Conservation (phyloP, 139 green algal species). For the Tetradesmus lagerheimii region DNA sequence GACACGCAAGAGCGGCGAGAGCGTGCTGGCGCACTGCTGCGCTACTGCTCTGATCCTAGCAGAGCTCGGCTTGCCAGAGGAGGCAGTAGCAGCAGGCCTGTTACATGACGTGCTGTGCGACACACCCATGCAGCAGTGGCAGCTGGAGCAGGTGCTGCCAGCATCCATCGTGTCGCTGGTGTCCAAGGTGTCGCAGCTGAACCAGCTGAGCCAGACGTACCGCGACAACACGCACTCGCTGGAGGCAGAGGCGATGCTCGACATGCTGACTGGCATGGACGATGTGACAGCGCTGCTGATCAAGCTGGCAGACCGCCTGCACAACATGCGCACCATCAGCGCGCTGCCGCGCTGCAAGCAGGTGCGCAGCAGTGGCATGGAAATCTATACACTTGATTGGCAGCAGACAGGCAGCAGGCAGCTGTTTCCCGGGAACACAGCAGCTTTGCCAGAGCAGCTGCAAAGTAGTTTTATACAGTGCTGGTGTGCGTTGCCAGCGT, state of each 20-base stretch:
- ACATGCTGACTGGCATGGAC: conserved; percentile 49
- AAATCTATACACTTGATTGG: too few relatives aligned
- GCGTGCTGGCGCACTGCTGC: conserved; percentile 63
- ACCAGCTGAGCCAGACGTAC: conserved; percentile 63
- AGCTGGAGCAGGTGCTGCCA: conserved; percentile 57
- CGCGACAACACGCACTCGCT: conserved; percentile 49
- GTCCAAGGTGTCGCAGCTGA: conserved; percentile 61
- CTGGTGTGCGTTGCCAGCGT: too few relatives aligned
- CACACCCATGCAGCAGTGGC: conserved; percentile 54
- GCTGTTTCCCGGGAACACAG: background rate
- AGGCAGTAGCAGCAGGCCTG: conserved; percentile 70
- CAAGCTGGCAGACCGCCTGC: conserved; percentile 85
- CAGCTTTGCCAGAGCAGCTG: background rate
- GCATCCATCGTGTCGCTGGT: conserved; percentile 59
- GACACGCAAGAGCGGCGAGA: conserved; percentile 58
- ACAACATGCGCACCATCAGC: conserved; percentile 74
- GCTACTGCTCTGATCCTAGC: conserved; percentile 74
- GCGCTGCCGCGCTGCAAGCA: conserved; percentile 64
- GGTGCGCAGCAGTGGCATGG: background rate
- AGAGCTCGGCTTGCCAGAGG: conserved; percentile 71
- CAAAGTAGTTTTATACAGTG: background rate
- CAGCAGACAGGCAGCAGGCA: background rate
- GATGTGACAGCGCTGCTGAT: conserved; percentile 71
- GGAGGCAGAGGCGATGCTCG: conserved; percentile 42
- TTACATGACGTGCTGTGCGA: conserved; percentile 76